Evolutionary conservation across 352 stramenopile genomes (phyloP), one percentile per base, ranked within the genome.

Genomic region (Aphanomyces stellatus): DNA sequence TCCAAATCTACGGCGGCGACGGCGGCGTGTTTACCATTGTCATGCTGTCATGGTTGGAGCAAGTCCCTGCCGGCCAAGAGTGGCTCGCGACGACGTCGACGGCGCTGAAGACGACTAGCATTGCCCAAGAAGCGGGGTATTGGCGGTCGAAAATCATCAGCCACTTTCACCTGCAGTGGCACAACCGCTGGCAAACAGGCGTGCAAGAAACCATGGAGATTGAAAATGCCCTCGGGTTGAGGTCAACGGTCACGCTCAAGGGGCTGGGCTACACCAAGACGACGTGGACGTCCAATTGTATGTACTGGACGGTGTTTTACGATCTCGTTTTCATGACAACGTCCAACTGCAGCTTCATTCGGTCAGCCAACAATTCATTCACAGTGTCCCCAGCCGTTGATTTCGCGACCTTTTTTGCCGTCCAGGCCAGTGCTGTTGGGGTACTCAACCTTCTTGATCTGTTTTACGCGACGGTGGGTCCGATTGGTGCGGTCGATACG

Each of bases 171-270:
- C 5, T 64, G 42, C 56, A 64, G 42, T 64, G 56, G 56, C 56
- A 64, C 51, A 64, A 64, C 42, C 51, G 30, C 42, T 51, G 51
- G 28, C 34, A 15, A 6, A 51, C 51, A 13, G 56, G 56, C 22
- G 33, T 34, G 7, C 2, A 27, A 13, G 1, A 31, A 35, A 15
- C 57, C 51, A 35, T 25, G 34, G n/a, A 65, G 4, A 4, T 65
- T 28, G 13, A 65, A 53, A 3, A 65, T 65, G 57, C 53, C 51
- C 43, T 65, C 34, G 57, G 7, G 11, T 2, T 25, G 51, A 2
- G 57, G 28, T 31, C 41, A 11, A 4, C 25, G 31, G 15, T 60
- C 11, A 11, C 25, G 11, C 28, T 60, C 28, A 41, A 43, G 11
- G 43, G 28, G 7, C 10, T 41, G 49, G n/a, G 28, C 17, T 22